Evolutionary conservation across 139 green algal species (phyloP).

Genomic region (Helicosporidium sp.): DNA sequence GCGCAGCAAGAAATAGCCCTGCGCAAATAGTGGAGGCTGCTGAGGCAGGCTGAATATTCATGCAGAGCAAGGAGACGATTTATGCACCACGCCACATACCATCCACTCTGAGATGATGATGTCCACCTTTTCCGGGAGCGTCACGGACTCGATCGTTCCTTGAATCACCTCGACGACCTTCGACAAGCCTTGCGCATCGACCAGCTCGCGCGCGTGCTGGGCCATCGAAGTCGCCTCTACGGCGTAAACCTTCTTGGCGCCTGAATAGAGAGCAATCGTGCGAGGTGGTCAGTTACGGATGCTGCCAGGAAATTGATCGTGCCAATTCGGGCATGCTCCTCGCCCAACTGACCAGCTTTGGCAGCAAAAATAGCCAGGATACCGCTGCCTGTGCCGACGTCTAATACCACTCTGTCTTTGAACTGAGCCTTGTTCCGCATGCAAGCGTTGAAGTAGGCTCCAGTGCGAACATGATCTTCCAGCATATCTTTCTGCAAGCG

Average conservation of each 20-base stretch:
- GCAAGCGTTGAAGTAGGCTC: conserved; percentile 70
- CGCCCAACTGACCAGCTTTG: conserved; percentile 36
- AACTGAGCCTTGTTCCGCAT: conserved; percentile 46
- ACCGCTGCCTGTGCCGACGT: conserved; percentile 85
- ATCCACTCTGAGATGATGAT: conserved; percentile 81
- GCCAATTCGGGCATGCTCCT: too few relatives aligned
- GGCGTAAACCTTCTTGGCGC: conserved; percentile 67
- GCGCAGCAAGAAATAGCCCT: conserved; percentile 80
- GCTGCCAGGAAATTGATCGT: too few relatives aligned
- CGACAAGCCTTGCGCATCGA: conserved; percentile 56
- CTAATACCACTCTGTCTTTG: conserved; percentile 67
- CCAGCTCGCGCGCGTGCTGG: conserved; percentile 48
- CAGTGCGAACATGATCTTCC: conserved; percentile 86
- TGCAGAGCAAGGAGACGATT: too few relatives aligned
- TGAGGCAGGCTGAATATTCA: too few relatives aligned
- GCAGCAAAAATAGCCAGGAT: conserved; percentile 92
- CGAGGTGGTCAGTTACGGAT: too few relatives aligned
- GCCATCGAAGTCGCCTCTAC: conserved; percentile 93
- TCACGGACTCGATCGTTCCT: conserved; percentile 74
- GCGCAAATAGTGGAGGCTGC: too few relatives aligned
- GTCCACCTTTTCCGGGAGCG: conserved; percentile 93
- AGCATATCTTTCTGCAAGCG: conserved; percentile 98
- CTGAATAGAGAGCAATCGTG: too few relatives aligned
- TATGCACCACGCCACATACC: conserved; percentile 8
- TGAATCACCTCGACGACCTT: conserved; percentile 83